Evolutionary conservation across 768 basidiomycete genomes (phyloP), one percentile per base, ranked within the genome.

Genomic region (Serendipita indica): DNA sequence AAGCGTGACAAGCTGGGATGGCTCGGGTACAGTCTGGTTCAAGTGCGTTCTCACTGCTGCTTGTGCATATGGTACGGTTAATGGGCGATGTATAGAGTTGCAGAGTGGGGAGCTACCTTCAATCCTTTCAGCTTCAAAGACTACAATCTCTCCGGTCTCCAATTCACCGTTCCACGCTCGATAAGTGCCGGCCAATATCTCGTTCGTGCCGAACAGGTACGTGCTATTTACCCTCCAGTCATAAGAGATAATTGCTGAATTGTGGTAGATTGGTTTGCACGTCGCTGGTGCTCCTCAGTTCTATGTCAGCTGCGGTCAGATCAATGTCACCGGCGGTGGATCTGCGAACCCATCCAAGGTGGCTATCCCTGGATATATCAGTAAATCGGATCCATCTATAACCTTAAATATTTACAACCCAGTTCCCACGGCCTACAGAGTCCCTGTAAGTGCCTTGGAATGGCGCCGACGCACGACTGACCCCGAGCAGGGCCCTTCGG

Each of bases 201-300:
- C 27, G 58, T 70, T 33, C 63, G 69, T 39, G 65, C 64, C 16
- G 72, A 73, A 63, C 72, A n/a, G n/a, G n/a, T n/a, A n/a, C n/a
- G n/a, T n/a, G n/a, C n/a, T n/a, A n/a, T n/a, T n/a, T n/a, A n/a
- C n/a, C n/a, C n/a, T n/a, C n/a, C n/a, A n/a, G n/a, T n/a, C n/a
- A n/a, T n/a, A n/a, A n/a, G n/a, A n/a, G n/a, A n/a, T n/a, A n/a
- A n/a, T n/a, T n/a, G n/a, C n/a, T n/a, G n/a, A n/a, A n/a, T n/a
- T n/a, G n/a, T n/a, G n/a, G n/a, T n/a, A 73, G 59, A 73, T 73
- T 43, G 71, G 70, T 12, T 61, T 73, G 12, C 72, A 72, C 62
- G 58, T 68, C 22, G 67, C 69, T 22, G 67, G 64, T 16, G 69
- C 69, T 4, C 70, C 72, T 27, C 60, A 72, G 69, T 68, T 71